phyloP scores from a whole-genome alignment of 371 early-diverging fungal species.

The Gilbertella persicaria region DNA sequence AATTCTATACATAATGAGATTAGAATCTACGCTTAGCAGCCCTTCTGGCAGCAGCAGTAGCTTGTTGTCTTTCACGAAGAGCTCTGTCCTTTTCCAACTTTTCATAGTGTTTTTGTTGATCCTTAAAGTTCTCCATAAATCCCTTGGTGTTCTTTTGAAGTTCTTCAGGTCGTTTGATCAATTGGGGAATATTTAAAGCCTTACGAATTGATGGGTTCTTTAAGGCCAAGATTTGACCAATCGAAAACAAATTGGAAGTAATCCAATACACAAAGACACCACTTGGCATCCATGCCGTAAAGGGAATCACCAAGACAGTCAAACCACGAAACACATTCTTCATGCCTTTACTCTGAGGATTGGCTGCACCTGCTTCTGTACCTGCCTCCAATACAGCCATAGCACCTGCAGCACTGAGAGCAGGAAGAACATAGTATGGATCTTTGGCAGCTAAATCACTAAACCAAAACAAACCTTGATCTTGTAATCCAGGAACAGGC shows the following conservation, averaged over 20 bases:
- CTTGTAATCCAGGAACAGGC: constrained; percentile 80
- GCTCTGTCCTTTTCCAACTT: constrained; percentile 47
- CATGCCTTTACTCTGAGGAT: constrained; percentile 54
- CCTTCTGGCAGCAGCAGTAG: constrained; percentile 50
- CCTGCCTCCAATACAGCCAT: constrained; percentile 78
- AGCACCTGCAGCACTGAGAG: constrained; percentile 71
- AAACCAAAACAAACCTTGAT: constrained; percentile 85
- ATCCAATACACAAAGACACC: constrained; percentile 88
- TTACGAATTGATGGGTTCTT: constrained; percentile 61
- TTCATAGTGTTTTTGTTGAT: constrained; percentile 40
- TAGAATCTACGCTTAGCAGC: constrained; percentile 54
- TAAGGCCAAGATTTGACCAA: constrained; percentile 69
- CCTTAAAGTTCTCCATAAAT: constrained; percentile 51
- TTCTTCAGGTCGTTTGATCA: constrained; percentile 51
- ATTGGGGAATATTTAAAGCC: constrained; percentile 56
- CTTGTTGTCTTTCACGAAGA: constrained; percentile 54
- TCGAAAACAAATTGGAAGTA: constrained; percentile 73
- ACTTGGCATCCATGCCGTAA: constrained; percentile 78
- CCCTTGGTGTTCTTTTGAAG: constrained; percentile 47
- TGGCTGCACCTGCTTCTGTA: constrained; percentile 55
- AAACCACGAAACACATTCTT: constrained; percentile 72
- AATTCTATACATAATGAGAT: too few relatives aligned
- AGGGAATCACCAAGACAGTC: constrained; percentile 62
- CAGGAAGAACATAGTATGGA: constrained; percentile 83
- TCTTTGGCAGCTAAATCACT: constrained; percentile 80